These are phyloP conservation scores for Candida silvatica DNA, from an alignment of 805 yeast genomes.

Conservation along the genomic window DNA sequence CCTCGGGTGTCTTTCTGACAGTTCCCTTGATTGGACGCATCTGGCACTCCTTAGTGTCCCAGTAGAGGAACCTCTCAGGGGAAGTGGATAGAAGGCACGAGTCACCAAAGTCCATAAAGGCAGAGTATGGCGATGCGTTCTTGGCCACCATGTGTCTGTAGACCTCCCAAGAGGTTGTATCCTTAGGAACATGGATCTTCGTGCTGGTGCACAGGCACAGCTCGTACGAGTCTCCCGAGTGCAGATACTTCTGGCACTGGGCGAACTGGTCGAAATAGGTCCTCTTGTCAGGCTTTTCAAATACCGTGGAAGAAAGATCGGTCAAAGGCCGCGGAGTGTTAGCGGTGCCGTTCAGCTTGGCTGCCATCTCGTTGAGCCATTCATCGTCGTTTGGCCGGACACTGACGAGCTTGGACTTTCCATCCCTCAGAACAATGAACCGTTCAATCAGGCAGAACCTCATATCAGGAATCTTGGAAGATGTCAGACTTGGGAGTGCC, in stretches of 20 bases:
- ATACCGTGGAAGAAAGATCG: neutral
- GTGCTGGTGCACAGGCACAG: slow-evolving; percentile 81
- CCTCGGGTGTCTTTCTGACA: slow-evolving; percentile 53
- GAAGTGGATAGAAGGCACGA: slow-evolving; percentile 73
- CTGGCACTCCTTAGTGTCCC: slow-evolving; percentile 61
- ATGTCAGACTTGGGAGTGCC: slow-evolving; percentile 30
- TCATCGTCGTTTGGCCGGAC: slow-evolving; percentile 30
- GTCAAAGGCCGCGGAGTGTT: too few relatives aligned
- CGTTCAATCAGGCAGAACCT: slow-evolving; percentile 66
- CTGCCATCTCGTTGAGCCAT: slow-evolving; percentile 22
- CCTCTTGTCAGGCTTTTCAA: slow-evolving; percentile 37
- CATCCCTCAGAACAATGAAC: slow-evolving; percentile 44
- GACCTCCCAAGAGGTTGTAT: slow-evolving; percentile 54
- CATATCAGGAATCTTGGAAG: slow-evolving; percentile 53
- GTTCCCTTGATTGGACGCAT: slow-evolving; percentile 96
- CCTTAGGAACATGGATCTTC: slow-evolving; percentile 40
- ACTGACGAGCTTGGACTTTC: slow-evolving; percentile 36
- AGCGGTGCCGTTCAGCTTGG: too few relatives aligned
- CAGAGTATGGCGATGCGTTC: slow-evolving; percentile 92
- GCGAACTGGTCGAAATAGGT: slow-evolving; percentile 48
- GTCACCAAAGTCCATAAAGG: slow-evolving; percentile 64
- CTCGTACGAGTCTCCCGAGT: slow-evolving; percentile 87
- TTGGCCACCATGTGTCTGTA: slow-evolving; percentile 60
- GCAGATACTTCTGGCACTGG: slow-evolving; percentile 58
- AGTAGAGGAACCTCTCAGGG: slow-evolving; percentile 86